phyloP scores from a whole-genome alignment of 768 basidiomycete genomes.

The Vararia minispora region DNA sequence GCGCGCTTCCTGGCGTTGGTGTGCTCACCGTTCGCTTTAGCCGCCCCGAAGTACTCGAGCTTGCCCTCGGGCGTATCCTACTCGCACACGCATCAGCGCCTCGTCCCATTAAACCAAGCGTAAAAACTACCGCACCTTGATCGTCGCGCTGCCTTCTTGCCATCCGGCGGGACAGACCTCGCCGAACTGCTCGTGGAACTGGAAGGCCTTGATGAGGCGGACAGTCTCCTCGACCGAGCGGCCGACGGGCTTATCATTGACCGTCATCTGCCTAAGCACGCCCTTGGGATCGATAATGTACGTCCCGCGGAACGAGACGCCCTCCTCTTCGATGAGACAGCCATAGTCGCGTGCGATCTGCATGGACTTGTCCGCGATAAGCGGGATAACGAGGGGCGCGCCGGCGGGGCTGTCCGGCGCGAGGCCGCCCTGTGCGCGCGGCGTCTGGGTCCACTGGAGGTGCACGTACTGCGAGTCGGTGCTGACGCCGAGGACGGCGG shows the following conservation, averaged over 20 bases:
- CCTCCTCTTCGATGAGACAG: slow-evolving; percentile 80
- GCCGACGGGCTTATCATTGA: slow-evolving; percentile 93
- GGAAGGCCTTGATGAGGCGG: slow-evolving; percentile 89
- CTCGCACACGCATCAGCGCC: too few species aligned
- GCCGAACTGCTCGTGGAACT: slow-evolving; percentile 75
- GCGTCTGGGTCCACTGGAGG: slow-evolving; percentile 75
- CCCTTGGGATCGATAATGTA: slow-evolving; percentile 87
- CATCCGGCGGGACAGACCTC: slow-evolving; percentile 93
- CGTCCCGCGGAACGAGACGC: slow-evolving; percentile 77
- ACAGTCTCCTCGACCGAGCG: slow-evolving; percentile 90
- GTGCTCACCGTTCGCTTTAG: slow-evolving; percentile 28
- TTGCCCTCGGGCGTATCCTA: slow-evolving; percentile 66
- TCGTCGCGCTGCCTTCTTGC: slow-evolving; percentile 72
- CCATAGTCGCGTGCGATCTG: slow-evolving; percentile 77
- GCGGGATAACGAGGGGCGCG: slow-evolving; percentile 75
- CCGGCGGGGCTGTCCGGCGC: too few species aligned
- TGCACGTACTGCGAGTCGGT: slow-evolving; percentile 88
- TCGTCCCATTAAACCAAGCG: too few species aligned
- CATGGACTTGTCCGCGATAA: slow-evolving; percentile 75
- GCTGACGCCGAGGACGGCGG: slow-evolving; percentile 74
- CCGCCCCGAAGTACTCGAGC: slow-evolving; percentile 58
- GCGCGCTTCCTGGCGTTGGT: slow-evolving; percentile 42
- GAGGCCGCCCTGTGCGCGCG: slow-evolving; percentile 79
- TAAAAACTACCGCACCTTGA: too few species aligned
- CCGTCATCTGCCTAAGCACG: slow-evolving; percentile 66